Conservation (phyloP, 768 basidiomycete species). For the Lactifluus pinguis region DNA sequence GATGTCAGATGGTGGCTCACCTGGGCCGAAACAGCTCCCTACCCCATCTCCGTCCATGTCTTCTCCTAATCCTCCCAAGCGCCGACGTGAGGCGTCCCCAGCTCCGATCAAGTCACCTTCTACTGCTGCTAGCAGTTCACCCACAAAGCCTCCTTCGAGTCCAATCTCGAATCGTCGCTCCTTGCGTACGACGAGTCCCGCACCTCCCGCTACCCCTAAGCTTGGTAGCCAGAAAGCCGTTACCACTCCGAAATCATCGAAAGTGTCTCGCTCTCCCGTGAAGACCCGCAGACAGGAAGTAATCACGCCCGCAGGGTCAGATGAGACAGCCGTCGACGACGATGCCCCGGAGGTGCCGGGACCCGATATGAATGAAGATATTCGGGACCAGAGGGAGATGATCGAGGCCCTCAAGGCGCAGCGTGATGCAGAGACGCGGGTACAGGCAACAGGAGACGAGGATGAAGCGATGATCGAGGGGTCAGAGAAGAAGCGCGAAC, state of each 20-base stretch:
- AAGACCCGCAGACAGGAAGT: conserved; percentile 29
- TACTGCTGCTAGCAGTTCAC: conserved; percentile 18
- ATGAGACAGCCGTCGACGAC: conserved; percentile 57
- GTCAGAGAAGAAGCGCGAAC: conserved; percentile 35
- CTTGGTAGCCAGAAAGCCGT: conserved; percentile 25
- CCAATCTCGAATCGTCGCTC: conserved; percentile 33
- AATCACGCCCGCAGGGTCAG: conserved; percentile 45
- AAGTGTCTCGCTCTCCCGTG: conserved; percentile 29
- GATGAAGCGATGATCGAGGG: conserved; percentile 17
- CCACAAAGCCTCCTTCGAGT: conserved; percentile 13
- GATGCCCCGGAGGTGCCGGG: conserved; percentile 44
- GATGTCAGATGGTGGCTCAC: conserved; percentile 17
- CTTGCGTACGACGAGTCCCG: conserved; percentile 35
- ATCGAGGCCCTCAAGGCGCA: conserved; percentile 65
- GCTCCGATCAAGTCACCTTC: conserved; percentile 40
- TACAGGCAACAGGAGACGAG: conserved; percentile 19
- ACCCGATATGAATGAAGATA: conserved; percentile 57
- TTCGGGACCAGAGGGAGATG: conserved; percentile 69
- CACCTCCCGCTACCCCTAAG: conserved; percentile 28
- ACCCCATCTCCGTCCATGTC: conserved; percentile 30
- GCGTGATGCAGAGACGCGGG: conserved; percentile 33
- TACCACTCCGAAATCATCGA: conserved; percentile 31
- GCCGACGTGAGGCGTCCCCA: conserved; percentile 56
- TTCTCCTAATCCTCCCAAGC: conserved; percentile 27
- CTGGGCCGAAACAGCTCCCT: conserved; percentile 23